Conservation (phyloP, 208 protist genomes). For the Trypanosoma brucei region DNA sequence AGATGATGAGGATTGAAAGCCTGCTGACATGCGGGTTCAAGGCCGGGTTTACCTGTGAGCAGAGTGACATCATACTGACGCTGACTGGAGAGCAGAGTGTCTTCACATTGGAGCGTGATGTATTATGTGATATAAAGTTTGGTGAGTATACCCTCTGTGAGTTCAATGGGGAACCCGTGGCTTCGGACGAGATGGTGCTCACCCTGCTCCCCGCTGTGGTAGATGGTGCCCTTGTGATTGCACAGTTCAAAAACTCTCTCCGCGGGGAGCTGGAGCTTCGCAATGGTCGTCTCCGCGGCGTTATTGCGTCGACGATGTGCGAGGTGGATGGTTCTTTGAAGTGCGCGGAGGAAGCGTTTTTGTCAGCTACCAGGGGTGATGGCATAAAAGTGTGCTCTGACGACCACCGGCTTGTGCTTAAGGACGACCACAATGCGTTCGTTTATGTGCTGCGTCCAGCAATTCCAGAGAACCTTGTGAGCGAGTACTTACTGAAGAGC, state of each 20-base stretch:
- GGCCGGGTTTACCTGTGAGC: slow-evolving; percentile 37
- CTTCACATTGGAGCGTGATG: slow-evolving; percentile 35
- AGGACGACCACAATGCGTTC: slow-evolving; percentile 19
- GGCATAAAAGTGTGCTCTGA: slow-evolving; percentile 41
- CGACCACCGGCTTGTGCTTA: slow-evolving; percentile 32
- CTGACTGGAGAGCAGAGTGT: slow-evolving; percentile 44
- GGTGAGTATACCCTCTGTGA: slow-evolving; percentile 56
- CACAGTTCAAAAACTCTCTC: slow-evolving; percentile 46
- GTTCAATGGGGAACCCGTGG: slow-evolving; percentile 39
- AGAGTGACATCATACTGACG: slow-evolving; percentile 33
- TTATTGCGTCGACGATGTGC: slow-evolving; percentile 43
- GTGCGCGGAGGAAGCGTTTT: slow-evolving; percentile 39
- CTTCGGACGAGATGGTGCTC: slow-evolving; percentile 40
- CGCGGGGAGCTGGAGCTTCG: slow-evolving; percentile 53
- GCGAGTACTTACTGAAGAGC: slow-evolving; percentile 58
- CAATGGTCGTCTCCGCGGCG: slow-evolving; percentile 33
- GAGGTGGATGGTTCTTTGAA: slow-evolving; percentile 27
- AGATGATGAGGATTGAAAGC: slow-evolving; percentile 49
- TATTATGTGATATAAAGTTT: slow-evolving; percentile 37
- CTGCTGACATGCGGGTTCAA: slow-evolving; percentile 37
- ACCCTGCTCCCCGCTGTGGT: slow-evolving; percentile 34
- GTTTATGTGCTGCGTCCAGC: slow-evolving; percentile 41
- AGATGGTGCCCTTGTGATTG: slow-evolving; percentile 39
- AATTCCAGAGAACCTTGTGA: slow-evolving; percentile 29
- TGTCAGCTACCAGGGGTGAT: slow-evolving; percentile 23